Conservation (phyloP, 345 rosid genomes). For the Atalantia buxifolia region DNA sequence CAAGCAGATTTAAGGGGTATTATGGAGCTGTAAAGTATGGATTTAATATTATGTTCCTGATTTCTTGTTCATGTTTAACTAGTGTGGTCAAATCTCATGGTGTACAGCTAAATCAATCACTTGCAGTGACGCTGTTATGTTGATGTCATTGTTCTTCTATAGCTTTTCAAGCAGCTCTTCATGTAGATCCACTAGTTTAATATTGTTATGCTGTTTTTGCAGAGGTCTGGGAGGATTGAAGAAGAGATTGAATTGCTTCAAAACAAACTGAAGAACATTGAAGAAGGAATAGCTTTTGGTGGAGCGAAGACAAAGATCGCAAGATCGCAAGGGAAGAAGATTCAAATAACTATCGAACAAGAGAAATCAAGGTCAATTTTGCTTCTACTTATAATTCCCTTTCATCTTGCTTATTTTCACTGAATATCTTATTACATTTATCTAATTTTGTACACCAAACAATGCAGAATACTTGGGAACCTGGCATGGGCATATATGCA, state of each 20-base stretch:
- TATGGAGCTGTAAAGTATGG: neutral
- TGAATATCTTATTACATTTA: neutral
- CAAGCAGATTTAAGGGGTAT: neutral
- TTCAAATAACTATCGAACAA: conserved; percentile 59
- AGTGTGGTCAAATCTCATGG: neutral
- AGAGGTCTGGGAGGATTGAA: conserved; percentile 79
- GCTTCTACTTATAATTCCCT: neutral
- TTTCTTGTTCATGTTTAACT: neutral
- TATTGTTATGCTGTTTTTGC: conserved; percentile 8
- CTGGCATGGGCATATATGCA: conserved; percentile 88
- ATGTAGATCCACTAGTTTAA: neutral
- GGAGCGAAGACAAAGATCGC: conserved; percentile 54
- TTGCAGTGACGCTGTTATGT: neutral
- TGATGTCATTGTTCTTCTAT: neutral
- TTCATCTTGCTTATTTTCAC: neutral
- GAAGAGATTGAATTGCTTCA: conserved; percentile 80
- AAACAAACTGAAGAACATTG: conserved; percentile 55
- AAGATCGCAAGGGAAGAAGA: conserved; percentile 71
- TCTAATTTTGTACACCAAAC: conserved; percentile 5
- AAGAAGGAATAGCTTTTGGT: conserved; percentile 51
- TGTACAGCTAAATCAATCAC: neutral
- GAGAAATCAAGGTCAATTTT: conserved; percentile 59
- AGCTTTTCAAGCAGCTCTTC: neutral
- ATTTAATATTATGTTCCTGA: neutral
- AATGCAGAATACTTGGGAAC: conserved; percentile 66